These are phyloP conservation scores for Terfezia boudieri DNA, from an alignment of 495 filamentous ascomycete species.

Conservation along the genomic window DNA sequence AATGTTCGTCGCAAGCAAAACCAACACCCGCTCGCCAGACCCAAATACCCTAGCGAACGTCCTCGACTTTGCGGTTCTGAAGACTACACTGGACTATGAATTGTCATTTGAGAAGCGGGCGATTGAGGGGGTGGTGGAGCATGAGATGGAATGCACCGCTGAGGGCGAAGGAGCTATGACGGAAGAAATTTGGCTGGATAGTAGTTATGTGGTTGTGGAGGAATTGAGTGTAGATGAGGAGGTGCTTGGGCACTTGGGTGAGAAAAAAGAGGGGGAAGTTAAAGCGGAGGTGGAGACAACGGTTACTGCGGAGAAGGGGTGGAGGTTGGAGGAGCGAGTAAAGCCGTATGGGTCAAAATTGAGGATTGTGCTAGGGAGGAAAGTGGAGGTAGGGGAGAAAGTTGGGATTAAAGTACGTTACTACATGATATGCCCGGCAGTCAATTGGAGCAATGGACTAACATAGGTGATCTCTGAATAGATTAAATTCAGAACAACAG, in stretches of 20 bases:
- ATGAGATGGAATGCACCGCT: constrained; percentile 23
- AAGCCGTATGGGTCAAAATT: constrained; percentile 67
- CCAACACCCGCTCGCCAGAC: constrained; percentile 25
- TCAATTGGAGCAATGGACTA: neutral
- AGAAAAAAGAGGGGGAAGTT: constrained; percentile 24
- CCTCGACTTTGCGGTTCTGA: constrained; percentile 55
- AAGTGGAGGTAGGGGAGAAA: constrained; percentile 35
- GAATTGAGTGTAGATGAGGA: constrained; percentile 26
- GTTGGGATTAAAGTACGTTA: constrained; percentile 34
- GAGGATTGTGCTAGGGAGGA: constrained; percentile 42
- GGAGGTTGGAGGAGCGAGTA: constrained; percentile 41
- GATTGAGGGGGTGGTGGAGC: constrained; percentile 50
- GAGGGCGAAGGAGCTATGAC: constrained; percentile 21
- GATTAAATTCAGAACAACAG: constrained; percentile 46
- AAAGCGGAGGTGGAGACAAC: constrained; percentile 42
- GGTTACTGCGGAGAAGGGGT: constrained; percentile 31
- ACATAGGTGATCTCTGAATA: constrained; percentile 8
- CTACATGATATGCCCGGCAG: neutral
- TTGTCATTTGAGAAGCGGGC: constrained; percentile 60
- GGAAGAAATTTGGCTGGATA: constrained; percentile 65
- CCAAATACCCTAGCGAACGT: constrained; percentile 89
- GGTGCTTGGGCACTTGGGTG: constrained; percentile 36
- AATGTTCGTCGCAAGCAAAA: too few relatives aligned
- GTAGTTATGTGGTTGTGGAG: constrained; percentile 36
- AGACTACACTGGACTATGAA: constrained; percentile 53